Evolutionary conservation across 2,329 filamentous ascomycete genomes (phyloP).

Genomic region (Ploettnerulaceae sp.): DNA sequence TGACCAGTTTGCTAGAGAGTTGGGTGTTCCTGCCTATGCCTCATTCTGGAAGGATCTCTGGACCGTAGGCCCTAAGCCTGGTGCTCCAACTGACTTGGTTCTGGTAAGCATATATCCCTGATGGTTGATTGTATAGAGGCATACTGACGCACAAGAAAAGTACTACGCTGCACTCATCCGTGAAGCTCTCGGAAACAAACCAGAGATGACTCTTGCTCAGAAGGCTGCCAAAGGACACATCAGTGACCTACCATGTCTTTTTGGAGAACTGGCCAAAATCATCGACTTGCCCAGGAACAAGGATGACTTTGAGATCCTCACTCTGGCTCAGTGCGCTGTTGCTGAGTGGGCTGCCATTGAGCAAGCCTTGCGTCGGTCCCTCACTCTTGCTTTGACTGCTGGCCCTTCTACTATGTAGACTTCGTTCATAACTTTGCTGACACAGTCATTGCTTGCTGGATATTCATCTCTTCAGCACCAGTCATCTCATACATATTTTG

Average conservation of each 20-base stretch:
- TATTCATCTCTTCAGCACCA: slow-evolving; percentile 2
- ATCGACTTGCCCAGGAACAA: slow-evolving; percentile 36
- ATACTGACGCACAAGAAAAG: slow-evolving; percentile 34
- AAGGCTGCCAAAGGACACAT: slow-evolving; percentile 32
- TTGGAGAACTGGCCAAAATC: slow-evolving; percentile 46
- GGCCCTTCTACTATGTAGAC: neutral
- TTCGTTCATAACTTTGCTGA: neutral
- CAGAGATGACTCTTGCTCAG: slow-evolving; percentile 40
- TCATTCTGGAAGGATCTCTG: slow-evolving; percentile 49
- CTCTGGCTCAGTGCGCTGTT: slow-evolving; percentile 42
- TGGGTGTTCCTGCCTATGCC: slow-evolving; percentile 46
- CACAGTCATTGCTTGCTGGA: neutral
- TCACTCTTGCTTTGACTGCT: slow-evolving; percentile 19
- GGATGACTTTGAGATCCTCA: slow-evolving; percentile 38
- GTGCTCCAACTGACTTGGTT: slow-evolving; percentile 47
- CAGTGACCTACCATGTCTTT: slow-evolving; percentile 17
- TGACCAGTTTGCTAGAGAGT: slow-evolving; percentile 34
- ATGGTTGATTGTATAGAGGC: no score
- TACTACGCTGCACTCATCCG: slow-evolving; percentile 54
- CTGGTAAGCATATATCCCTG: slow-evolving; percentile 41
- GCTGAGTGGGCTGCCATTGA: slow-evolving; percentile 48
- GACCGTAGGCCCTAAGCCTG: slow-evolving; percentile 46
- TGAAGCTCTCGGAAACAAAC: slow-evolving; percentile 43
- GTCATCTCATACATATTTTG: neutral
- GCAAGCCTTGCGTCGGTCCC: slow-evolving; percentile 38